phyloP scores from a whole-genome alignment of 768 basidiomycete species.

The Termitomyces sp. region DNA sequence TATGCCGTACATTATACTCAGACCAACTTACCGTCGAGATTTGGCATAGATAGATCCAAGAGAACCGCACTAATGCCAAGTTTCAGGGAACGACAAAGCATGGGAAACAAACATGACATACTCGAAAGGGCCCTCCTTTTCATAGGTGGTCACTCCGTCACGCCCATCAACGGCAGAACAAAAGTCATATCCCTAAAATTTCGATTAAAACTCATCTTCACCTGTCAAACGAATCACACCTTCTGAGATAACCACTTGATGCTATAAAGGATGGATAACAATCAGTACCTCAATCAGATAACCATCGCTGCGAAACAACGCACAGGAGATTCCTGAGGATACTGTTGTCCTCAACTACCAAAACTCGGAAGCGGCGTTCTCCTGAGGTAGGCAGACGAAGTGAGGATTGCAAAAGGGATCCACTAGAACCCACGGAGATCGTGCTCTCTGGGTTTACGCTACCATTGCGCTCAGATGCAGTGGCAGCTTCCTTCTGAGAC shows the following conservation, averaged over 20 bases:
- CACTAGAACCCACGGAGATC: constrained; percentile 51
- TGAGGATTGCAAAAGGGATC: constrained; percentile 66
- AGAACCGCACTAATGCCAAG: constrained; percentile 60
- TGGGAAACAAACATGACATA: constrained; percentile 30
- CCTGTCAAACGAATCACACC: constrained; percentile 17
- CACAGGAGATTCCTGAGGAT: constrained; percentile 81
- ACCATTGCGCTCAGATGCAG: constrained; percentile 19
- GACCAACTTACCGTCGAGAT: constrained; percentile 67
- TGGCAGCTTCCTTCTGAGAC: constrained; percentile 22
- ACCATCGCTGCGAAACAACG: constrained; percentile 22
- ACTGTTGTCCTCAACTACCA: constrained; percentile 88
- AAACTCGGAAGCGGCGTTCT: constrained; percentile 50
- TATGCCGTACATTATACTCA: background rate
- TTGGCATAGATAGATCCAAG: constrained; percentile 88
- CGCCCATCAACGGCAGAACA: constrained; percentile 80
- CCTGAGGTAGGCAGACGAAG: constrained; percentile 41
- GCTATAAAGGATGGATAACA: constrained; percentile 16
- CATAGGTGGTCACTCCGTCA: constrained; percentile 75
- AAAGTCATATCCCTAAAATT: constrained; percentile 58
- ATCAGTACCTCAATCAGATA: background rate
- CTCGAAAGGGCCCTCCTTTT: constrained; percentile 79
- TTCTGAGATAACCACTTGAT: constrained; percentile 68
- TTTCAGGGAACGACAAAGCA: background rate
- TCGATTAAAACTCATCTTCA: background rate
- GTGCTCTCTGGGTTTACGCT: constrained; percentile 27